Conservation (phyloP, 495 filamentous ascomycete genomes). For the Penicillium diatomitis region DNA sequence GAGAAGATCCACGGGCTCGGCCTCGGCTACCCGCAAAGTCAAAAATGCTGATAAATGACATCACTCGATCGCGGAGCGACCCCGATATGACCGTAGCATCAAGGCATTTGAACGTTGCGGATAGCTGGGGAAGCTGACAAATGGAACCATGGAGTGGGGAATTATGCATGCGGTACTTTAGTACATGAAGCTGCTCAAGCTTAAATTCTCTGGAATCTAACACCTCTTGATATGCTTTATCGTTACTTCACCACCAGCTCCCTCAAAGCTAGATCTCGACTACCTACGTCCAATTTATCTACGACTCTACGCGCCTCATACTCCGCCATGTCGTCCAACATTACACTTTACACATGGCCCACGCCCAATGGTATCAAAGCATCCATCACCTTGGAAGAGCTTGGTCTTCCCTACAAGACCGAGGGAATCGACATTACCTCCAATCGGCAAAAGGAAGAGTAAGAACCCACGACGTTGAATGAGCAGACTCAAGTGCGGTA, state of each 20-base stretch:
- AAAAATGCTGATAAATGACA: not conserved
- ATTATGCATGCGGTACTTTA: not conserved
- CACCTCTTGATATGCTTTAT: slow-evolving; percentile 5
- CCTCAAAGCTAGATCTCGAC: slow-evolving; percentile 8
- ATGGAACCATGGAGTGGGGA: not conserved
- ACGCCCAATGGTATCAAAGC: slow-evolving; percentile 50
- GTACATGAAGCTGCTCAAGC: not conserved
- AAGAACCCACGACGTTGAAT: slow-evolving; percentile 11
- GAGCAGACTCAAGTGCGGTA: not conserved
- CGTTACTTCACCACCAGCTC: not conserved
- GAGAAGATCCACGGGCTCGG: too few relatives aligned
- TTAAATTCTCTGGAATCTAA: not conserved
- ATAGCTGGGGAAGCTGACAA: not conserved
- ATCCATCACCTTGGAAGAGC: slow-evolving; percentile 74
- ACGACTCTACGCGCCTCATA: slow-evolving; percentile 6
- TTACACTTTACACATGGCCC: slow-evolving; percentile 28
- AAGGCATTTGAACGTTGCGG: too few relatives aligned
- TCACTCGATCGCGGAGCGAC: not conserved
- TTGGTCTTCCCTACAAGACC: slow-evolving; percentile 56
- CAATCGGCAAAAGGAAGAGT: slow-evolving; percentile 62
- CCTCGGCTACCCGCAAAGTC: not conserved
- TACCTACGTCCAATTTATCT: slow-evolving; percentile 2
- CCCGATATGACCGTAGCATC: too few relatives aligned
- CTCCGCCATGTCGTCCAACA: slow-evolving; percentile 21
- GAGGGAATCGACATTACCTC: slow-evolving; percentile 54